These are phyloP conservation scores for Domatiomyces catenatus DNA, from an alignment of 2,329 filamentous ascomycete species.

Conservation along the genomic window DNA sequence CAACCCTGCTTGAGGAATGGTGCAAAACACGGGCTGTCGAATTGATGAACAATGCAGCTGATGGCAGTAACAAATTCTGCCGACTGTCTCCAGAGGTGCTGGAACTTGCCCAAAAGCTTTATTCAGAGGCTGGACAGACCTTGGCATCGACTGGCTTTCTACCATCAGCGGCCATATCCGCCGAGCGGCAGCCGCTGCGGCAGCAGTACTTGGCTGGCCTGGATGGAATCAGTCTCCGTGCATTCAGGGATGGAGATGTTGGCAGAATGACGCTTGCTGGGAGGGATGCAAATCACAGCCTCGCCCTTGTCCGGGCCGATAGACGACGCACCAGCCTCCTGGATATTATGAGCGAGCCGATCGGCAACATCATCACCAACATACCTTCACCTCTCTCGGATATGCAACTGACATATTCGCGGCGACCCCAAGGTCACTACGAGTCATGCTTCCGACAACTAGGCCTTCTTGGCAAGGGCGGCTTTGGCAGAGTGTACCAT, in stretches of 20 bases:
- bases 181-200: conserved; percentile 23
- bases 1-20: conserved; percentile 31
- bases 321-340: neutral
- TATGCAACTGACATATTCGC: conserved; percentile 14
- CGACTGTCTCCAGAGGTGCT: conserved; percentile 29
- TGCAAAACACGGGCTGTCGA: conserved; percentile 30
- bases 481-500: conserved; percentile 50
- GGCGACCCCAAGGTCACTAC: conserved; percentile 28
- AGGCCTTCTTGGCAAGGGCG: conserved; percentile 45
- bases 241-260: conserved; percentile 22
- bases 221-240: conserved; percentile 25
- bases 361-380: conserved; percentile 16
- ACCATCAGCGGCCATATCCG: conserved; percentile 25
- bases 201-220: conserved; percentile 30
- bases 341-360: neutral
- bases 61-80: conserved; percentile 24
- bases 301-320: neutral
- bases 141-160: conserved; percentile 28
- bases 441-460: conserved; percentile 38
- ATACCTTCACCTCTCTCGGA: conserved; percentile 11
- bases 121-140: conserved; percentile 28
- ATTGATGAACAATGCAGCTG: conserved; percentile 24
- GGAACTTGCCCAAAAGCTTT: conserved; percentile 28
- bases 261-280: conserved; percentile 10
- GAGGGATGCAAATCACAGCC: conserved; percentile 8